Evolutionary conservation across 2,329 filamentous ascomycete species (phyloP).

Genomic region (Zopfia rhizophila): DNA sequence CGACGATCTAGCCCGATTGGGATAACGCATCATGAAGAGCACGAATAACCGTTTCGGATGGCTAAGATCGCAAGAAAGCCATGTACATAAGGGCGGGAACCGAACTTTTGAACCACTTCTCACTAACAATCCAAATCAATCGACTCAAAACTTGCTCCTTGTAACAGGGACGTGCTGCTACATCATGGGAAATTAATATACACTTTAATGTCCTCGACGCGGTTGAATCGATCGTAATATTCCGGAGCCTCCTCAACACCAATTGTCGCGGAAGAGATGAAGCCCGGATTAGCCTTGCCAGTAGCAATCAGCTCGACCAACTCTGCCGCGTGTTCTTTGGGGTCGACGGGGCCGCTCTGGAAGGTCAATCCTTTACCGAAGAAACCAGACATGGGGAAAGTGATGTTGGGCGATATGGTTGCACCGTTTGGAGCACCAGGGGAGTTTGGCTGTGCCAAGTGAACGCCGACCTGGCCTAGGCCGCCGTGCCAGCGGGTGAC

Average conservation of each 20-base stretch:
- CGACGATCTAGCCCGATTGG: no score
- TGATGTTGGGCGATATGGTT: conserved; percentile 6
- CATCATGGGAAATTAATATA: conserved; percentile 22
- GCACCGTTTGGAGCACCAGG: conserved; percentile 9
- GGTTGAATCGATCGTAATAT: conserved; percentile 25
- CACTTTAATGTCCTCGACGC: conserved; percentile 31
- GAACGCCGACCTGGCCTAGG: conserved; percentile 34
- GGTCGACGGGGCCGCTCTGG: conserved; percentile 20
- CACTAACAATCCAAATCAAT: no score
- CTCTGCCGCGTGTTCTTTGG: conserved; percentile 15
- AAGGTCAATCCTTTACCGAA: conserved; percentile 19
- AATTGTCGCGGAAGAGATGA: conserved; percentile 24
- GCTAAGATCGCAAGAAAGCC: no score
- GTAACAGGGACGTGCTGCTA: no score
- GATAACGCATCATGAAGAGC: no score
- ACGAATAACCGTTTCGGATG: no score
- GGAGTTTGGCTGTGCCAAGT: not conserved
- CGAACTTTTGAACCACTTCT: no score
- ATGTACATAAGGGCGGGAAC: no score
- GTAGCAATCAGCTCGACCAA: conserved; percentile 22
- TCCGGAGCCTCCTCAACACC: conserved; percentile 32
- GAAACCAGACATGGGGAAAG: conserved; percentile 17
- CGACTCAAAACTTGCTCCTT: no score
- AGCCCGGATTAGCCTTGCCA: conserved; percentile 27
- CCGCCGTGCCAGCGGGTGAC: conserved; percentile 35